Percentiles rank a stretch among this genome's conserved stretches.
These are phyloP conservation scores for Macroventuria anomochaeta DNA, from an alignment of 2,329 filamentous ascomycete species.

Conservation along the genomic window DNA sequence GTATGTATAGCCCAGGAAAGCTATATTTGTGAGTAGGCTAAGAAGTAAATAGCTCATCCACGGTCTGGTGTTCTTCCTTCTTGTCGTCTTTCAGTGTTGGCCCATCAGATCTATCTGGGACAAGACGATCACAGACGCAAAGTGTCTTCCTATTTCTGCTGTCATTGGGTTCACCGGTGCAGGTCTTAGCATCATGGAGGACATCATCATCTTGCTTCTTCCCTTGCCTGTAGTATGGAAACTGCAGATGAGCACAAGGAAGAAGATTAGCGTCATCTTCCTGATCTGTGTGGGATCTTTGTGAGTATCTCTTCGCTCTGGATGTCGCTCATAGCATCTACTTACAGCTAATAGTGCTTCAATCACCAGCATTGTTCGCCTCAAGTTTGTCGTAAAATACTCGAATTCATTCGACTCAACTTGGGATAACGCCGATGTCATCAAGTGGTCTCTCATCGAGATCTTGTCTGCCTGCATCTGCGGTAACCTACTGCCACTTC, in stretches of 20 bases:
- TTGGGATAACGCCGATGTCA: conserved; percentile 27
- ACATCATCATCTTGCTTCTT: conserved; percentile 25
- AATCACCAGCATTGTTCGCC: conserved; percentile 23
- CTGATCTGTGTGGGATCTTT: conserved; percentile 25
- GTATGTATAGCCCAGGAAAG: neutral
- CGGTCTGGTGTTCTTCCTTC: conserved; percentile 22
- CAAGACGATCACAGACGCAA: conserved; percentile 17
- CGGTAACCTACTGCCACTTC: conserved; percentile 24
- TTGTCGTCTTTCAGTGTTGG: conserved; percentile 22
- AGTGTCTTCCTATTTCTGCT: conserved; percentile 18
- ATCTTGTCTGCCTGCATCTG: conserved; percentile 24
- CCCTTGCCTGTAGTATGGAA: conserved; percentile 23
- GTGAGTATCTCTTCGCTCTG: neutral
- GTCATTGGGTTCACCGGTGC: conserved; percentile 22
- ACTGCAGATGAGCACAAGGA: conserved; percentile 22
- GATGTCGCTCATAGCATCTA: neutral
- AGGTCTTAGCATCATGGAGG: conserved; percentile 19
- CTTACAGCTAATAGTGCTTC: conserved; percentile 18
- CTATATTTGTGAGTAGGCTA: neutral
- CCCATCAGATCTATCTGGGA: conserved; percentile 24
- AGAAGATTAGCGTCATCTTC: conserved; percentile 19
- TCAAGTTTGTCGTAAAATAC: conserved; percentile 23
- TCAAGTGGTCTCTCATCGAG: conserved; percentile 29
- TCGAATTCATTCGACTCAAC: conserved; percentile 23
- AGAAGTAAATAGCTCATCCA: conserved; percentile 6